Evolutionary conservation across 371 early-diverging fungal genomes (phyloP).

Genomic region (Coemansia sp.): DNA sequence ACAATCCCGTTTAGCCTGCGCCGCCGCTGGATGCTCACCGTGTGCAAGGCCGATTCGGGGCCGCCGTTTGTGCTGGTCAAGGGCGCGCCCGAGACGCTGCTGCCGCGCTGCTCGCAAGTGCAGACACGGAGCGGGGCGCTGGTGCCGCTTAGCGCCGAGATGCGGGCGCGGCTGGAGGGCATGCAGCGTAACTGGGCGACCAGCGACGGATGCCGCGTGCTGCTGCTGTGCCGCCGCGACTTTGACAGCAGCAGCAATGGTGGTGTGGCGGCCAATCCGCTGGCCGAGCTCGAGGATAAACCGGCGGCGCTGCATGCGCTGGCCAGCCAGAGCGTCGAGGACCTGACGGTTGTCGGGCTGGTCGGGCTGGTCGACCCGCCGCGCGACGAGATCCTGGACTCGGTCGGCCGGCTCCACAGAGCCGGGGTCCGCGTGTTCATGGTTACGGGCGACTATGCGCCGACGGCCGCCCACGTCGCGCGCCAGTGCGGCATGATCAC

Average conservation of each 20-base stretch:
- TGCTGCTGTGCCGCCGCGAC: conserved; percentile 54
- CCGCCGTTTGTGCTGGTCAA: conserved; percentile 59
- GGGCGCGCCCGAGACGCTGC: conserved; percentile 77
- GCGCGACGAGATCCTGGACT: conserved; percentile 62
- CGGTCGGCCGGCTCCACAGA: conserved; percentile 56
- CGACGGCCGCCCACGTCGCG: conserved; percentile 72
- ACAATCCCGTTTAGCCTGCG: conserved; percentile 71
- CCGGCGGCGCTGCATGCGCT: conserved; percentile 16
- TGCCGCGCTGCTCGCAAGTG: conserved; percentile 54
- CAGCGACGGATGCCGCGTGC: conserved; percentile 64
- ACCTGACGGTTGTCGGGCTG: conserved; percentile 61
- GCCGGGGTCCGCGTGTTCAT: conserved; percentile 76
- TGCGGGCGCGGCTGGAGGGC: conserved; percentile 32
- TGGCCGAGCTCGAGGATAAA: conserved; percentile 16
- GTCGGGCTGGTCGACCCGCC: conserved; percentile 74
- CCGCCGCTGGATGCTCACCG: conserved; percentile 69
- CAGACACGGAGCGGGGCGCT: conserved; percentile 52
- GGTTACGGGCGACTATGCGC: conserved; percentile 74
- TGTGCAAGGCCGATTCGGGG: conserved; percentile 21
- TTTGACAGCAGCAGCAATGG: not conserved
- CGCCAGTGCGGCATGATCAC: conserved; percentile 66
- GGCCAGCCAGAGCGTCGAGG: conserved; percentile 14
- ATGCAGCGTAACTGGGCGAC: conserved; percentile 61
- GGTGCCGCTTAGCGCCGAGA: conserved; percentile 49
- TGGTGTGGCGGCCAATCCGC: conserved; percentile 14